Evolutionary conservation across 352 stramenopile genomes (phyloP), one percentile per base, ranked within the genome.

Genomic region (Globisporangium cystogenes): DNA sequence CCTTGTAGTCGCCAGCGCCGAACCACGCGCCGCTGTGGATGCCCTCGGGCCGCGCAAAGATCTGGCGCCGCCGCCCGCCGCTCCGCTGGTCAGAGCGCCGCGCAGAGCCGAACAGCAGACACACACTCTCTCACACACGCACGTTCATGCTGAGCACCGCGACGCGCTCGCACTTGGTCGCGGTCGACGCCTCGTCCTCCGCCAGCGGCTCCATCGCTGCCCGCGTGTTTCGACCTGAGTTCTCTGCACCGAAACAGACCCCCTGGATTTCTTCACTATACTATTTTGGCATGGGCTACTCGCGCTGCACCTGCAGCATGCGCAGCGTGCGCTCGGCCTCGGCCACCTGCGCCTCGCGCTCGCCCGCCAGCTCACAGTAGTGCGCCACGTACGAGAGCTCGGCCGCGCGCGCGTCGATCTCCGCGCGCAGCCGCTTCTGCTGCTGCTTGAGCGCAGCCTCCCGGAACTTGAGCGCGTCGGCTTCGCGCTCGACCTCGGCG

Each of bases 21-120:
- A 91, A 84, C 80, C 80, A 91, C 33, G 70, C 59, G 35, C 79
- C 73, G 50, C 79, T 87, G 69, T 90, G 77, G 58, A 93, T 90
- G 35, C 75, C 74, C 48, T 87, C 76, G 7, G 82, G 82, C 1
- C 82, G 77, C 29, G 79, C 72, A 40, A 93, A 90, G 55, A 88
- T 86, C 74, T 93, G 60, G 49, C n/a, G 12, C 29, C 10, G 18
- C 24, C 24, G n/a, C n/a, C n/a, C n/a, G n/a, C n/a, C n/a, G n/a
- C n/a, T n/a, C n/a, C n/a, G n/a, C n/a, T n/a, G n/a, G n/a, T n/a
- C n/a, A n/a, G n/a, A 23, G 24, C 26, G 15, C 31, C 31, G 4
- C 31, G 15, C 31, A 36, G 4, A 3, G n/a, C 21, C 8, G 29
- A 7, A 33, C 39, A 6, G 15, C 15, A 21, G 37, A 35, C 24